Base-by-base conservation (phyloP, 495 filamentous ascomycete genomes). In the Lentithecium fluviatile region DNA sequence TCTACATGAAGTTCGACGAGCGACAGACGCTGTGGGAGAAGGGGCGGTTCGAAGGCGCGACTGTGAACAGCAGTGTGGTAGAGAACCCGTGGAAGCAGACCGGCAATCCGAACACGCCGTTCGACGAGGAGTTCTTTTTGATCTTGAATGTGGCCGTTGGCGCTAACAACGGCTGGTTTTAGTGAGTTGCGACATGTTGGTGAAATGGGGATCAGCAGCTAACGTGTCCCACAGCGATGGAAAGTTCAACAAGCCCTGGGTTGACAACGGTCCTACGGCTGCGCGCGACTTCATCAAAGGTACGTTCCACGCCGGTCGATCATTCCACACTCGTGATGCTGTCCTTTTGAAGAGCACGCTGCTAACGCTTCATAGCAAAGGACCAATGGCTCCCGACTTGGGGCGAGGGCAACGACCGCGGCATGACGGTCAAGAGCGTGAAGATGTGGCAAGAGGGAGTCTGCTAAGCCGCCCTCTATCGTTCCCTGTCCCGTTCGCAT, bases 101-200 rank as follows among this genome's bases (percentile, higher is more conserved):
- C 38, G 60, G 47, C 2, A 36, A 37, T 15, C 12, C 24, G 34
- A 67, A 64, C 43, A 60, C 64, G 2, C 64, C 64, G 8, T 67
- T 67, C 40, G 64, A 64, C 40, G 52, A 64, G 43, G 17, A 43
- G 3, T 67, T 67, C 54, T 67, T 51, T 32, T 38, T 67, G 23
- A 64, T 67, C 26, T 36, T 67, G 19, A 64, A 67, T 42, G 60
- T 67, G 25, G 64, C 64, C 6, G 64, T 67, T 25, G 64, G 64
- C 17, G 55, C 24, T 6, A 25, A 42, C 36, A 67, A 58, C 32
- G 64, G 64, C 6, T 67, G 37, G 46, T 67, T 54, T 24, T 62
- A 19, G 51, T 46, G 19, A 56, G 52, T 34, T 54, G 29, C 7
- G 8, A 7, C 15, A 54, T 34, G 53, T 34, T 46, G n/a, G n/a